Evolutionary conservation across 164 flowering plant genomes (phyloP).

Genomic region (Tetracentron sinense): DNA sequence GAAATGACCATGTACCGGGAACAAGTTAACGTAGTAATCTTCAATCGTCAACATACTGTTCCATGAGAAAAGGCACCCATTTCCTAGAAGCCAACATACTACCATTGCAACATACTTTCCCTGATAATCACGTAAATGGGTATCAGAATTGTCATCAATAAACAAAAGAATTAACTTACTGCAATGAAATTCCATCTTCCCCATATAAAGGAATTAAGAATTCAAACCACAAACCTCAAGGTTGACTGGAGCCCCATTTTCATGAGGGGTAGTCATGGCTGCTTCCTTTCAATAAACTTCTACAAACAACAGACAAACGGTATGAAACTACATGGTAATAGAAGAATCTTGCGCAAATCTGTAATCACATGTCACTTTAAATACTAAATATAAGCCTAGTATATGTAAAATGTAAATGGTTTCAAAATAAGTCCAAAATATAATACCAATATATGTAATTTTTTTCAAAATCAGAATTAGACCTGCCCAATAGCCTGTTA

Average conservation of each 20-base stretch:
- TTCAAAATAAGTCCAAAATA: too few species aligned
- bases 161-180: too few species aligned
- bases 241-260: constrained; percentile 8
- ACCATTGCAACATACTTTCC: constrained; percentile 35
- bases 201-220: not conserved
- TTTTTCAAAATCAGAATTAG: not conserved
- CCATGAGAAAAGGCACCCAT: constrained; percentile 48
- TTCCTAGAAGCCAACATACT: constrained; percentile 54
- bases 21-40: constrained; percentile 29
- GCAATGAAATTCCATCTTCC: not conserved
- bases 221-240: constrained; percentile 21
- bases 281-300: not conserved
- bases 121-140: constrained; percentile 17
- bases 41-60: constrained; percentile 49
- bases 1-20: constrained; percentile 22
- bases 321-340: not conserved
- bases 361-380: not conserved
- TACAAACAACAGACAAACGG: not conserved
- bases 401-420: not conserved
- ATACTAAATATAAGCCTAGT: not conserved
- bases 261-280: constrained; percentile 11
- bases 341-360: not conserved
- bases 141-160: constrained; percentile 1
- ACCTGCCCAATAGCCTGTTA: too few species aligned
- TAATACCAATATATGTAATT: too few species aligned